phyloP scores from a whole-genome alignment of 345 rosid species.

The Corchorus capsularis region DNA sequence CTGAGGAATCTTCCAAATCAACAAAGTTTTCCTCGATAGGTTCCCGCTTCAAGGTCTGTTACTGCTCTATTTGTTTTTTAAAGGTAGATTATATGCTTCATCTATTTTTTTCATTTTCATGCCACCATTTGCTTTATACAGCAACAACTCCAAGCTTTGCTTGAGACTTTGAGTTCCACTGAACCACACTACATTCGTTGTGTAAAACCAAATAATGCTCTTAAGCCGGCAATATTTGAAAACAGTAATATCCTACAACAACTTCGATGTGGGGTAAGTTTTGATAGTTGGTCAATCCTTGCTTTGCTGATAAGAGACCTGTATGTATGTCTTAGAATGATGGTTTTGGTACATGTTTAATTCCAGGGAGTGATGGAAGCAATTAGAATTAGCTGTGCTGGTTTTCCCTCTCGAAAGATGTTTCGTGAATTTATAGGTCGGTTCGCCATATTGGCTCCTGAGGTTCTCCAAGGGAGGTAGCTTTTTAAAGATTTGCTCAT shows the following conservation, averaged over 20 bases:
- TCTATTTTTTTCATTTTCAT: slow-evolving; percentile 15
- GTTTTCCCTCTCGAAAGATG: slow-evolving; percentile 87
- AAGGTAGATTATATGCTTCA: slow-evolving; percentile 13
- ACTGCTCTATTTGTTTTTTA: slow-evolving; percentile 11
- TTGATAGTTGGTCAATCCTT: slow-evolving; percentile 27
- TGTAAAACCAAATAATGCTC: slow-evolving; percentile 93
- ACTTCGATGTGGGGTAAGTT: slow-evolving; percentile 95
- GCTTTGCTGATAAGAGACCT: slow-evolving; percentile 8
- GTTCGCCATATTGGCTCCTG: slow-evolving; percentile 68
- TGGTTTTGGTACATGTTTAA: slow-evolving; percentile 16
- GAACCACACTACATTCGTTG: slow-evolving; percentile 98
- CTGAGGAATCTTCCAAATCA: slow-evolving; percentile 85
- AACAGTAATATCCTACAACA: slow-evolving; percentile 79
- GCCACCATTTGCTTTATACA: slow-evolving; percentile 42
- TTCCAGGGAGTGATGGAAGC: slow-evolving; percentile 97
- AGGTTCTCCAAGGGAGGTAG: slow-evolving; percentile 61
- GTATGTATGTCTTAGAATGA: slow-evolving; percentile 10
- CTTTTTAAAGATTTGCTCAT: slow-evolving; percentile 15
- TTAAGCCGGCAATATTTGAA: slow-evolving; percentile 91
- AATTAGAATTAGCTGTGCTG: slow-evolving; percentile 97
- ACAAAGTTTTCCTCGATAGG: slow-evolving; percentile 97
- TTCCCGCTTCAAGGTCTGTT: slow-evolving; percentile 83
- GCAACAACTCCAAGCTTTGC: slow-evolving; percentile 97
- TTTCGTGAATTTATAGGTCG: slow-evolving; percentile 74
- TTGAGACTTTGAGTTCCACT: slow-evolving; percentile 85